Evolutionary conservation across 2,329 filamentous ascomycete genomes (phyloP).

Genomic region (Colletotrichum horii): DNA sequence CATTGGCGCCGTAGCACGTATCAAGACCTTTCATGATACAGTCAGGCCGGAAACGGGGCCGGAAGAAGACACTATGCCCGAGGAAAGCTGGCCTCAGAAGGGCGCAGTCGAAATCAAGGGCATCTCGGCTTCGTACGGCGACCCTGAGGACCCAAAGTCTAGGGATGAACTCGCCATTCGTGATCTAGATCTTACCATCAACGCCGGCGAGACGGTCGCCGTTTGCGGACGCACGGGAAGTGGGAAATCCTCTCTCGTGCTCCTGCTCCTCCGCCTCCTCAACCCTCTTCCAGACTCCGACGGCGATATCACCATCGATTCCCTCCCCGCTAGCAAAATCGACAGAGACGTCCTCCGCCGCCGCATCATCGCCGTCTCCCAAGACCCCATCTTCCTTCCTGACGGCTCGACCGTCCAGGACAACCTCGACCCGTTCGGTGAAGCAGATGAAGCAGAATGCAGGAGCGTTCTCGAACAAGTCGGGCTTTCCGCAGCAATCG

Average conservation of each 20-base stretch:
- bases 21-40: conserved; percentile 31
- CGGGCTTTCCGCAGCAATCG: conserved; percentile 35
- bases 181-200: conserved; percentile 32
- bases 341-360: conserved; percentile 47
- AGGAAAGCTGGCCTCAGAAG: conserved; percentile 33
- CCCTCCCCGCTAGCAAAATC: conserved; percentile 38
- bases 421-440: conserved; percentile 47
- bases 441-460: conserved; percentile 37
- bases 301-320: conserved; percentile 48
- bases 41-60: conserved; percentile 26
- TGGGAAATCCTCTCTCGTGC: conserved; percentile 49
- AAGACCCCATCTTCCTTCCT: conserved; percentile 58
- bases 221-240: conserved; percentile 44
- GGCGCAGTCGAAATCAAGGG: conserved; percentile 34
- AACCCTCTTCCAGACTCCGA: conserved; percentile 36
- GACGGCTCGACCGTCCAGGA: conserved; percentile 42
- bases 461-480: conserved; percentile 39
- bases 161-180: conserved; percentile 27
- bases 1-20: conserved; percentile 30
- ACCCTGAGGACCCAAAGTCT: neutral
- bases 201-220: conserved; percentile 36
- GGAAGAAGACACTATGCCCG: conserved; percentile 21
- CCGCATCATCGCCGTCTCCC: conserved; percentile 56
- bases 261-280: conserved; percentile 45
- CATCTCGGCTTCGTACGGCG: conserved; percentile 37